Percentiles rank a stretch among this genome's conserved stretches.
Evolutionary conservation across 495 filamentous ascomycete species (phyloP).

Genomic region (Achaetomiella virescens): DNA sequence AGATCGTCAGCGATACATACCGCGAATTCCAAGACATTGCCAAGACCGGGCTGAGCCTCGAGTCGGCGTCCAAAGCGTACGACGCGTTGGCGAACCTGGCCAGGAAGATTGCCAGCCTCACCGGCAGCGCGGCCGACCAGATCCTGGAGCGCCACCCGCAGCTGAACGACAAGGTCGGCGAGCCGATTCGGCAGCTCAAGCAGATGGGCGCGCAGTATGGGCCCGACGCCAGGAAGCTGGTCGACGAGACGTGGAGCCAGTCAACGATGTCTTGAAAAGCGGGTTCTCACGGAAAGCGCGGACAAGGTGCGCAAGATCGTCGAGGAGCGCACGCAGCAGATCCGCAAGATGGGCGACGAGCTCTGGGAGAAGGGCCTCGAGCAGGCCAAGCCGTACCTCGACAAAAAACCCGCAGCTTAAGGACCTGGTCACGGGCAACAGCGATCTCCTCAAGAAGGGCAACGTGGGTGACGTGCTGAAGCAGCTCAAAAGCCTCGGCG

Average conservation of each 20-base stretch:
- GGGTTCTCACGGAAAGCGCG: conserved; percentile 45
- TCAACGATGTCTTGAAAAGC: conserved; percentile 47
- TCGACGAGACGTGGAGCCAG: conserved; percentile 59
- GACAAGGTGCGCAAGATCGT: conserved; percentile 52
- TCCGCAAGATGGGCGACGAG: conserved; percentile 56
- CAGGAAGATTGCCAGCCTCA: conserved; percentile 45
- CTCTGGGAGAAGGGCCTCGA: conserved; percentile 59
- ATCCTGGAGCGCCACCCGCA: conserved; percentile 60
- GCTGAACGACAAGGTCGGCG: conserved; percentile 62
- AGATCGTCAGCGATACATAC: conserved; percentile 55
- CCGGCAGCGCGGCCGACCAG: conserved; percentile 49
- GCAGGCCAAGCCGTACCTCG: conserved; percentile 54
- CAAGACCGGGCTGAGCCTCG: conserved; percentile 44
- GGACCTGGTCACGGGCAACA: conserved; percentile 56
- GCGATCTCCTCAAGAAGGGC: conserved; percentile 51
- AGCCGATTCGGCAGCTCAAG: conserved; percentile 54
- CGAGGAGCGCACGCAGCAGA: conserved; percentile 57
- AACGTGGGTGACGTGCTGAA: conserved; percentile 50
- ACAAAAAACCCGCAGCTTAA: conserved; percentile 63
- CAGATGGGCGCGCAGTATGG: conserved; percentile 57
- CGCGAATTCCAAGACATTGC: conserved; percentile 48
- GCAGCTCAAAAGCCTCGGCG: conserved; percentile 47
- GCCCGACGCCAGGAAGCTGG: conserved; percentile 62
- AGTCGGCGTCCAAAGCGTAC: conserved; percentile 46
- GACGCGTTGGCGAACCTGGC: conserved; percentile 49